Percentiles rank a stretch among this genome's conserved stretches.
phyloP scores from a whole-genome alignment of 1,139 yeast species.

The Suhomyces panamericanus region DNA sequence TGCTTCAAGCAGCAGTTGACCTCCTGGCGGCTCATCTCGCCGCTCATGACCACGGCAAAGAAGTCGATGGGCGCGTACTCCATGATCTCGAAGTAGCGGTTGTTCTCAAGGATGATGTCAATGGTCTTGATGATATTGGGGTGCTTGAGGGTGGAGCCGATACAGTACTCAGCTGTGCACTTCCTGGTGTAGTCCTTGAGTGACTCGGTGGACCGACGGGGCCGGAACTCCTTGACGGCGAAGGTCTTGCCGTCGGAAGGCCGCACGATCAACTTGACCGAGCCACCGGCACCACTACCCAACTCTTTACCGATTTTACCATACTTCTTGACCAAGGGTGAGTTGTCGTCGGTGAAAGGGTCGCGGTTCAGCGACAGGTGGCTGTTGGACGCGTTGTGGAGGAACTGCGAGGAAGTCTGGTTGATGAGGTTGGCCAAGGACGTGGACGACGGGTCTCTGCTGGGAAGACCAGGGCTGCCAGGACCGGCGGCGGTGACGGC shows the following conservation, averaged over 20 bases:
- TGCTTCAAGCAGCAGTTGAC: slow-evolving; percentile 90
- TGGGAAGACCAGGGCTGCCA: slow-evolving; percentile 1
- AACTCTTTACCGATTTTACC: slow-evolving; percentile 86
- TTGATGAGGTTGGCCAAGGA: slow-evolving; percentile 46
- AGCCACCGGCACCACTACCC: slow-evolving; percentile 99
- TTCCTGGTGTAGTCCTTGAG: slow-evolving; percentile 90
- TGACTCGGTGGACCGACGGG: slow-evolving; percentile 79
- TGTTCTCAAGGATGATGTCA: slow-evolving; percentile 85
- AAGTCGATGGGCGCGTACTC: slow-evolving; percentile 96
- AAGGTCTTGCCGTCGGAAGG: slow-evolving; percentile 81
- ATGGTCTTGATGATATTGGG: slow-evolving; percentile 92
- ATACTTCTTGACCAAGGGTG: slow-evolving; percentile 77
- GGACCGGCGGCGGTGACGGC: neutral
- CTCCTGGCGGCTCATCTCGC: slow-evolving; percentile 82
- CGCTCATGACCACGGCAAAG: slow-evolving; percentile 97
- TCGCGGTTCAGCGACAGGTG: slow-evolving; percentile 31
- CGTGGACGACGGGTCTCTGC: slow-evolving; percentile 40
- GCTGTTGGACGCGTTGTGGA: slow-evolving; percentile 39
- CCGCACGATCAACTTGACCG: slow-evolving; percentile 81
- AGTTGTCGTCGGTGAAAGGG: slow-evolving; percentile 53
- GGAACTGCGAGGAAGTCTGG: slow-evolving; percentile 46
- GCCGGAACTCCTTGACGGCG: slow-evolving; percentile 95
- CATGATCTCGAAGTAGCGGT: slow-evolving; percentile 91
- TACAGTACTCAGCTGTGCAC: slow-evolving; percentile 96
- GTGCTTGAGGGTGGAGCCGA: slow-evolving; percentile 93